phyloP scores from a whole-genome alignment of 129 eudicot species.

The Pulicaria dysenterica region DNA sequence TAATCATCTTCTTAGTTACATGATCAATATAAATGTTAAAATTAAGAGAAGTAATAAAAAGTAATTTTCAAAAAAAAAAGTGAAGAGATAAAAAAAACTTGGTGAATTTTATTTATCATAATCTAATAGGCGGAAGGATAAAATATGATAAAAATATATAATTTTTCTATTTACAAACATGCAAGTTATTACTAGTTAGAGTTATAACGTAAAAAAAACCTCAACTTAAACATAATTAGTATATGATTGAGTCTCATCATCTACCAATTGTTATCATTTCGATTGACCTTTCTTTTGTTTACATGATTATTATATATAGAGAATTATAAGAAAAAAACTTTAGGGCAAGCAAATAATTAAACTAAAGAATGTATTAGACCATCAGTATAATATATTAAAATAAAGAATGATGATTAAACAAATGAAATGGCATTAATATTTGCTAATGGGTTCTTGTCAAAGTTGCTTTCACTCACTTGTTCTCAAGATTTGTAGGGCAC shows the following conservation, averaged over 20 bases:
- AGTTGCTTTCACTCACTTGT: conserved; percentile 44
- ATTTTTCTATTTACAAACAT: no score
- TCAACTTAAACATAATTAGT: background rate
- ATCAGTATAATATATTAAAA: conserved; percentile 28
- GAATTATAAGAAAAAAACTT: background rate
- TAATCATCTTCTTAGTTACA: no score
- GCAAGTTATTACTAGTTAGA: background rate
- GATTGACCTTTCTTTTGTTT: conserved; percentile 14
- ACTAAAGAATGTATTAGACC: conserved; percentile 35
- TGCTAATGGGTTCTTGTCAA: conserved; percentile 44
- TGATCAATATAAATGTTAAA: no score
- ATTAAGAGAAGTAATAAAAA: no score
- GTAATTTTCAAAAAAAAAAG: no score
- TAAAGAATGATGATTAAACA: conserved; percentile 29
- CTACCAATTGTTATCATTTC: conserved; percentile 19
- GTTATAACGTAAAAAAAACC: background rate
- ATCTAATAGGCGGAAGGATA: no score
- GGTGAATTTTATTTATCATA: no score
- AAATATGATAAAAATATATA: no score
- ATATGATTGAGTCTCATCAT: conserved; percentile 15
- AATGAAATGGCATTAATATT: conserved; percentile 21
- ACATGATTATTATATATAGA: conserved; percentile 18
- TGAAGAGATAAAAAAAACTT: no score
- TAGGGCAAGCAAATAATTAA: conserved; percentile 14
- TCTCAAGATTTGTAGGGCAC: conserved; percentile 47